Evolutionary conservation across 768 basidiomycete species (phyloP).

Genomic region (Podaxis sp.): DNA sequence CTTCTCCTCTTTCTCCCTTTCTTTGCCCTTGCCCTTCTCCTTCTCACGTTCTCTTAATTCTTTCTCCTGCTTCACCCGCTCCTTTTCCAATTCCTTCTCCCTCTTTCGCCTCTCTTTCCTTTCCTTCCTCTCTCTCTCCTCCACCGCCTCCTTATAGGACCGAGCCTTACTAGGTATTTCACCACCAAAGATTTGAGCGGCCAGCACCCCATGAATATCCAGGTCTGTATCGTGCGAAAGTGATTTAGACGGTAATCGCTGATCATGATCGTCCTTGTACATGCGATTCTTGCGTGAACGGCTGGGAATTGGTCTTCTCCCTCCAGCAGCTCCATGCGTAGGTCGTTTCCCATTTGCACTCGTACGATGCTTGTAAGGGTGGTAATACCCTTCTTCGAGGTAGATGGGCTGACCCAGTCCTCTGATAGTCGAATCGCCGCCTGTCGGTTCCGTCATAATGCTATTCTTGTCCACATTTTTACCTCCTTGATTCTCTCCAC

Average conservation of each 20-base stretch:
- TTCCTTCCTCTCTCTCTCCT: slow-evolving; percentile 14
- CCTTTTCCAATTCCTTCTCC: slow-evolving; percentile 26
- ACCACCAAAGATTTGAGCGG: slow-evolving; percentile 1
- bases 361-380: background rate
- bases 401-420: background rate
- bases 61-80: slow-evolving; percentile 7
- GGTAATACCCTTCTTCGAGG: no score
- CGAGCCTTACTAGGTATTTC: background rate
- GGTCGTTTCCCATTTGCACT: background rate
- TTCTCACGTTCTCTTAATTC: slow-evolving; percentile 14
- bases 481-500: background rate
- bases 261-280: background rate
- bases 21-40: slow-evolving; percentile 17
- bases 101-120: slow-evolving; percentile 21
- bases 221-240: background rate
- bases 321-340: background rate
- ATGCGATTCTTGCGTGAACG: background rate
- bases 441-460: background rate
- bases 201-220: background rate
- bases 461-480: background rate
- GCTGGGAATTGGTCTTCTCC: background rate
- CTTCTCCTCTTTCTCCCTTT: slow-evolving; percentile 8
- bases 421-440: background rate
- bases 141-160: background rate
- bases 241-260: background rate